phyloP scores from a whole-genome alignment of 345 rosid genomes.

The Hibiscus mutabilis region DNA sequence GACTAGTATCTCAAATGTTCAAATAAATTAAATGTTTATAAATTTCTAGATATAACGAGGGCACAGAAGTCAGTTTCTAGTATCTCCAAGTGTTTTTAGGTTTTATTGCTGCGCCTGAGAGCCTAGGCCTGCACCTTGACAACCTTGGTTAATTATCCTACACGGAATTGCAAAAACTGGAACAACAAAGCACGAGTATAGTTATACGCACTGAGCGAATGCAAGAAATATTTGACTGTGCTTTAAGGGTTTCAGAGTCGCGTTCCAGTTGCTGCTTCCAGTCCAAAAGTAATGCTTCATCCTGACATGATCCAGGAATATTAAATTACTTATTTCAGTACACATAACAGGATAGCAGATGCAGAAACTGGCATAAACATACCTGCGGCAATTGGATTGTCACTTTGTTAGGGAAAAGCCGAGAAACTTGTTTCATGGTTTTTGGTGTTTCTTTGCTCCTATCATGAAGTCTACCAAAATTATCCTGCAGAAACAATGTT shows the following conservation, averaged over 20 bases:
- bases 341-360: not conserved
- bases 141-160: not conserved
- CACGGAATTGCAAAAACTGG: not conserved
- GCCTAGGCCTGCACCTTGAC: too few relatives aligned
- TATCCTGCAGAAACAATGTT: conserved; percentile 55
- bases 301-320: conserved; percentile 39
- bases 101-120: too few relatives aligned
- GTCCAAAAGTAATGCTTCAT: conserved; percentile 78
- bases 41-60: not conserved
- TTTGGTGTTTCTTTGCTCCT: conserved; percentile 86
- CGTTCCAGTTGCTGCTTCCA: conserved; percentile 96
- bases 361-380: not conserved
- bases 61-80: not conserved
- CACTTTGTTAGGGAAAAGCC: conserved; percentile 95
- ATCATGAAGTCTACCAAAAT: conserved; percentile 76
- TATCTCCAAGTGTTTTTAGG: too few relatives aligned
- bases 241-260: conserved; percentile 82
- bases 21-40: not conserved
- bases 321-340: conserved; percentile 15
- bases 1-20: not conserved
- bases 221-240: conserved; percentile 61
- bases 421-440: conserved; percentile 76
- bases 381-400: conserved; percentile 98
- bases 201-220: conserved; percentile 60
- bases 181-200: not conserved